Evolutionary conservation across 2,329 filamentous ascomycete species (phyloP).

Genomic region (Xylaria sp.): DNA sequence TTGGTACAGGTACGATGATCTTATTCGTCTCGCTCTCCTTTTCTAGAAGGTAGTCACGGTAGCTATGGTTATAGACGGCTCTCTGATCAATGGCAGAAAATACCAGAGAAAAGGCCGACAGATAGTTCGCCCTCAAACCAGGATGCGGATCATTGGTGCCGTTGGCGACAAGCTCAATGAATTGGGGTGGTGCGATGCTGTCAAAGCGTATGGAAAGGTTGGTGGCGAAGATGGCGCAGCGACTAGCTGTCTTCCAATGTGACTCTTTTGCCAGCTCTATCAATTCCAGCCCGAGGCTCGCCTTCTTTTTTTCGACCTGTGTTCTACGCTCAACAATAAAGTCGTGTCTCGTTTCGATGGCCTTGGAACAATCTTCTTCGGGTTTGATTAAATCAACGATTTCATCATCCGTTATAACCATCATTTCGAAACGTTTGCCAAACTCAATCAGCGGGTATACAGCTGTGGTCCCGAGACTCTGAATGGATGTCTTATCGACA

Average conservation of each 20-base stretch:
- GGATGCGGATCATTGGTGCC: constrained; percentile 93
- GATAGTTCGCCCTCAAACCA: constrained; percentile 81
- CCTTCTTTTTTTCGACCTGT: constrained; percentile 85
- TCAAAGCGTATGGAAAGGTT: constrained; percentile 94
- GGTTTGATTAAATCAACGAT: constrained; percentile 79
- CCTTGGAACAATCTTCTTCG: constrained; percentile 67
- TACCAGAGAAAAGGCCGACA: constrained; percentile 77
- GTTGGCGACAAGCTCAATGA: constrained; percentile 82
- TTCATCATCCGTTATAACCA: constrained; percentile 81
- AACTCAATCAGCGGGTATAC: constrained; percentile 92
- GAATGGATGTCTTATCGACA: constrained; percentile 94
- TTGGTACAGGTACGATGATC: constrained; percentile 75
- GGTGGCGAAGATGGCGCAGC: constrained; percentile 89
- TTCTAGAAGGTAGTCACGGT: constrained; percentile 85
- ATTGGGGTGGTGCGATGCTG: constrained; percentile 79
- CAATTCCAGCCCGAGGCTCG: constrained; percentile 81
- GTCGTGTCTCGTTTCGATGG: constrained; percentile 73
- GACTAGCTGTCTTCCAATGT: constrained; percentile 95
- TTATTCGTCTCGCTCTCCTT: constrained; percentile 82
- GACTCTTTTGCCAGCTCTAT: constrained; percentile 79
- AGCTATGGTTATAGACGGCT: constrained; percentile 85
- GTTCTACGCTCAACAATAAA: constrained; percentile 79
- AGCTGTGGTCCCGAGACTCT: constrained; percentile 83
- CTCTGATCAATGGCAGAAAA: constrained; percentile 91
- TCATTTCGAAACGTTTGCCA: constrained; percentile 85